Percentiles rank a stretch among this genome's conserved stretches.
phyloP scores from a whole-genome alignment of 1,284 basidiomycete species.

The Rhodotorula sp. region DNA sequence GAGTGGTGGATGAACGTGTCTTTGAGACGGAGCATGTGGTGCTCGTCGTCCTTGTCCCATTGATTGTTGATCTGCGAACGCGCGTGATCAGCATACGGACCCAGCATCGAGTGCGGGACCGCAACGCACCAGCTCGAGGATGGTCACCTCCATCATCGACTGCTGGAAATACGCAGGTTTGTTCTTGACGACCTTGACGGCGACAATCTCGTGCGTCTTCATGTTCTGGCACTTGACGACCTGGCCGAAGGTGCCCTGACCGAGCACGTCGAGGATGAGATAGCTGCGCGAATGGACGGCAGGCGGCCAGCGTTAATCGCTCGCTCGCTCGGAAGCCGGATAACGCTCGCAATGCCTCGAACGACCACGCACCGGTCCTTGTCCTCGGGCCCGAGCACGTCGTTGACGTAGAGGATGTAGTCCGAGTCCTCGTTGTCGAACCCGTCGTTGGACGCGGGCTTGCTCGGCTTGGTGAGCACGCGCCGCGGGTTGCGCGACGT shows the following conservation, averaged over 20 bases:
- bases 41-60: conserved; percentile 89
- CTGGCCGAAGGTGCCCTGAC: conserved; percentile 98
- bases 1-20: conserved; percentile 97
- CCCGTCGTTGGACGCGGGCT: conserved; percentile 88
- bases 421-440: conserved; percentile 97
- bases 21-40: conserved; percentile 91
- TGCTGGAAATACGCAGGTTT: conserved; percentile 99
- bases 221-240: conserved; percentile 99
- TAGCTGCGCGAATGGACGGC: conserved; percentile 63
- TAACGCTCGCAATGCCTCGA: background rate
- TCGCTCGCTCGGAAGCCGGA: background rate
- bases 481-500: conserved; percentile 86
- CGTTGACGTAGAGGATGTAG: conserved; percentile 96
- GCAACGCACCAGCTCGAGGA: conserved; percentile 79
- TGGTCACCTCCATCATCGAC: conserved; percentile 99
- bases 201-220: conserved; percentile 97
- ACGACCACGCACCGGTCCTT: conserved; percentile 69
- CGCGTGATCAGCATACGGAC: background rate
- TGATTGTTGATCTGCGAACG: conserved; percentile 76
- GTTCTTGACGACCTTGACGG: conserved; percentile 99
- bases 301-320: background rate
- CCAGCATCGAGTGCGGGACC: background rate
- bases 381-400: conserved; percentile 83
- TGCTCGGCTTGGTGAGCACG: conserved; percentile 93
- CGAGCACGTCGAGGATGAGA: conserved; percentile 94